Conservation (phyloP, 345 rosid species). For the Moringa oleifera region DNA sequence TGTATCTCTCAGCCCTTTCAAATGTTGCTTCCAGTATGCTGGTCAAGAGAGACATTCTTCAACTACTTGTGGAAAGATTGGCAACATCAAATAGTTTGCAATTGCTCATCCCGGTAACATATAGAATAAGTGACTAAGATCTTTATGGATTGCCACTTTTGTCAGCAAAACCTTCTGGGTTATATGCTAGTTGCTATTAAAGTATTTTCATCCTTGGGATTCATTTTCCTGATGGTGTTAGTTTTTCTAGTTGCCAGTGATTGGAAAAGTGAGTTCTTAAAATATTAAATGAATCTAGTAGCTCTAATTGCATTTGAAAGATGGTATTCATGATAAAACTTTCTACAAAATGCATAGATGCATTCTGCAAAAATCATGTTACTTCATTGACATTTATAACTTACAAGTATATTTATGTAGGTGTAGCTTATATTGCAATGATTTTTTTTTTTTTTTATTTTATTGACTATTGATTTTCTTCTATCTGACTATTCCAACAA, state of each 20-base stretch:
- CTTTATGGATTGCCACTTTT: not conserved
- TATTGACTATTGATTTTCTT: slow-evolving; percentile 4
- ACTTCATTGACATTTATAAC: too few species aligned
- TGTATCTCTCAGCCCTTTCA: slow-evolving; percentile 95
- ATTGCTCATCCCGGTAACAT: slow-evolving; percentile 80
- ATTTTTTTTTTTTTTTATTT: too few species aligned
- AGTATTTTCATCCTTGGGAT: slow-evolving; percentile 4
- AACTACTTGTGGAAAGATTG: slow-evolving; percentile 74
- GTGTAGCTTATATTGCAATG: not conserved
- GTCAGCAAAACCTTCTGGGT: not conserved
- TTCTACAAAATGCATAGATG: not conserved
- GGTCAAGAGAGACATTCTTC: slow-evolving; percentile 66
- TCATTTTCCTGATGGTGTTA: not conserved
- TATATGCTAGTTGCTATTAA: slow-evolving; percentile 3
- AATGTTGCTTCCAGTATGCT: slow-evolving; percentile 64
- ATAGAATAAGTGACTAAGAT: slow-evolving; percentile 2
- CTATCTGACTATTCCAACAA: slow-evolving; percentile 15
- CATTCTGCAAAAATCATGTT: too few species aligned
- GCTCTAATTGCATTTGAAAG: too few species aligned
- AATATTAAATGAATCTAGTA: too few species aligned
- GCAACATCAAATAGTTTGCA: slow-evolving; percentile 74
- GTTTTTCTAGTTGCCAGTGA: not conserved
- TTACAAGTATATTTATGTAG: not conserved
- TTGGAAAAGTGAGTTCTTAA: not conserved
- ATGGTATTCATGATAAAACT: too few species aligned